Percentiles rank a stretch among this genome's conserved stretches.
Evolutionary conservation across 495 filamentous ascomycete species (phyloP).

Genomic region (Amphirosellinia nigrospora): DNA sequence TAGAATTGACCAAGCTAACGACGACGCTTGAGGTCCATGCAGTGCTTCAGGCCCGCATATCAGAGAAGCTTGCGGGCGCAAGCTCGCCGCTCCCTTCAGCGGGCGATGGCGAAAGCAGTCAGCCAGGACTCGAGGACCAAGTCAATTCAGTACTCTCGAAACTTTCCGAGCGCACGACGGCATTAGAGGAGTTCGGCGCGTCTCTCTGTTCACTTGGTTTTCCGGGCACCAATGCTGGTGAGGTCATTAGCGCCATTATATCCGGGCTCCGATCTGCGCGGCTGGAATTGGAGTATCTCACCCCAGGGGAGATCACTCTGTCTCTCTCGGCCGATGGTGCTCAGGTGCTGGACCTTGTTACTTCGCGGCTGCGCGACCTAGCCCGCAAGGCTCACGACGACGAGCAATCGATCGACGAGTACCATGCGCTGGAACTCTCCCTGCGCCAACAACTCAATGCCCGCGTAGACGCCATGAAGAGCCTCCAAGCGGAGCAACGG

Average conservation of each 20-base stretch:
- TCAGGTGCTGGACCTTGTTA: slow-evolving; percentile 53
- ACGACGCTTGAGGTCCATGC: slow-evolving; percentile 46
- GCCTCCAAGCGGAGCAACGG: slow-evolving; percentile 50
- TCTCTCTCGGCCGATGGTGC: slow-evolving; percentile 53
- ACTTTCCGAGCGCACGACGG: slow-evolving; percentile 48
- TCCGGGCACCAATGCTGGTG: slow-evolving; percentile 49
- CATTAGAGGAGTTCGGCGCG: slow-evolving; percentile 40
- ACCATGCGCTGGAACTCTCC: slow-evolving; percentile 53
- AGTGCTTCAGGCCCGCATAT: slow-evolving; percentile 39
- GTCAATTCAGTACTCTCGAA: slow-evolving; percentile 42
- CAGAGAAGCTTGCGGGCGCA: slow-evolving; percentile 37
- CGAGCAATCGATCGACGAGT: slow-evolving; percentile 63
- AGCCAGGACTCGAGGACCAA: slow-evolving; percentile 41
- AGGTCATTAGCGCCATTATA: slow-evolving; percentile 59
- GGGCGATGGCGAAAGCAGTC: not conserved
- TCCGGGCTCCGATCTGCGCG: slow-evolving; percentile 67
- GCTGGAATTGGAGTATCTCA: slow-evolving; percentile 68
- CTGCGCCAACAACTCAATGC: slow-evolving; percentile 56
- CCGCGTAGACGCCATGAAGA: slow-evolving; percentile 49
- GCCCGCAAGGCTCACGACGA: slow-evolving; percentile 54
- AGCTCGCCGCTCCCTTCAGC: not conserved
- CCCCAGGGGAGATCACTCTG: slow-evolving; percentile 64
- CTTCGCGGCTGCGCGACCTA: slow-evolving; percentile 50
- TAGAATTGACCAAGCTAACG: slow-evolving; percentile 48
- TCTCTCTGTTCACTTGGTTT: slow-evolving; percentile 63